Evolutionary conservation across 345 rosid species (phyloP), one percentile per base, ranked within the genome.

Genomic region (Pistacia atlantica): DNA sequence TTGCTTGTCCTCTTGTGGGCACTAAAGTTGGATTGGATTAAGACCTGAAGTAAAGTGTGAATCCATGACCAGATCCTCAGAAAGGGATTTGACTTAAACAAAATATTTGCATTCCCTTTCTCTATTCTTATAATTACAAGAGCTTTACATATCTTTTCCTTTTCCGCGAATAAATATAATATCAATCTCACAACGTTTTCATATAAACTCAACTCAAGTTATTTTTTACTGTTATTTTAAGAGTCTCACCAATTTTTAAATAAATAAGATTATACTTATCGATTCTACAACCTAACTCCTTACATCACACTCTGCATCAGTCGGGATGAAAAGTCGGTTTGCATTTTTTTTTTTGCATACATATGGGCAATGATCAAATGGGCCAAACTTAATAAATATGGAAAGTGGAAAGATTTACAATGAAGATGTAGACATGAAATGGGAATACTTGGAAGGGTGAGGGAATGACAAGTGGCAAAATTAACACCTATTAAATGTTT

Each of bases 61-160:
- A 90, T 90, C 93, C 78, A 84, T 51, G 33, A 70, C 78, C 58
- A 84, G 87, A 92, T 87, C 81, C 90, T 85, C 75, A 6, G 90
- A 92, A 81, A 89, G 85, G 56, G 90, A 92, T 83, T 79, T 82
- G 85, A 89, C 94, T 54, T 4, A 82, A 66, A 20, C 65, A 28
- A 78, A 78, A 46, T 33, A 35, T 46, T 58, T 58, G 57, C 71
- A 69, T 64, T 56, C 60, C 65, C n/a, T 60, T 60, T 31, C 68
- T 45, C 55, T 28, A 60, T 38, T 8, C 68, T 58, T 49, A 65
- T 48, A 61, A 13, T 54, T 54, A 4, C 12, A 13, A 25, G 8
- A 31, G 12, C 12, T 17, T 31, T 17, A 25, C 49, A 31, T 2
- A 16, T 14, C 64, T 72, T 48, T 72, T 22, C 45, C 12, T 25